A percentile compares a stretch with the other conserved stretches of the same genome.
phyloP scores from a whole-genome alignment of 2,329 filamentous ascomycete species.

The Clarireedia sp. region DNA sequence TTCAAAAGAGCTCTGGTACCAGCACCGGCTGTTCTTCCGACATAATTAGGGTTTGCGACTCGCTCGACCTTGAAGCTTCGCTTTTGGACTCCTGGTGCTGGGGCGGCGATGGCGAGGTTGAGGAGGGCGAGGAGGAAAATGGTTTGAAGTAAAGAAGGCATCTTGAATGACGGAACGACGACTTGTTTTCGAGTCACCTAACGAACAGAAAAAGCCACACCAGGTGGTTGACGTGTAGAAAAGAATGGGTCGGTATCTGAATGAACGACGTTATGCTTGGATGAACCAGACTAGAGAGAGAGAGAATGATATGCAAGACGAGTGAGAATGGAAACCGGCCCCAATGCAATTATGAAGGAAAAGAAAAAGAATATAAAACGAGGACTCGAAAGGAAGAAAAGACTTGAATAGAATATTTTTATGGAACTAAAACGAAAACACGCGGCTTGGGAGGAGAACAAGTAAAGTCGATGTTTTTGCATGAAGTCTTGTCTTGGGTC shows the following conservation, averaged over 20 bases:
- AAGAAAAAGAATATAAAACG: slow-evolving; percentile 17
- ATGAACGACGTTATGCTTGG: slow-evolving; percentile 15
- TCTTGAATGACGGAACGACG: slow-evolving; percentile 13
- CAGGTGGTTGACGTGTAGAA: slow-evolving; percentile 7
- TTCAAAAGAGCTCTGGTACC: slow-evolving; percentile 48
- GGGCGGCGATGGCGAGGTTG: slow-evolving; percentile 38
- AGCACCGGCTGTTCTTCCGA: slow-evolving; percentile 21
- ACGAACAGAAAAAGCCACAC: slow-evolving; percentile 2
- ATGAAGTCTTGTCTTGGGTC: slow-evolving; percentile 18
- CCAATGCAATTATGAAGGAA: slow-evolving; percentile 17
- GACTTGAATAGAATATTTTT: not conserved
- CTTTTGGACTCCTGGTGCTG: slow-evolving; percentile 35
- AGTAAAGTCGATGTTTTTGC: slow-evolving; percentile 16
- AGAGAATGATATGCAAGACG: not conserved
- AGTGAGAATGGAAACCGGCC: slow-evolving; percentile 18
- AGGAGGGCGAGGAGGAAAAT: slow-evolving; percentile 40
- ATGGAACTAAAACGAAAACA: slow-evolving; percentile 16
- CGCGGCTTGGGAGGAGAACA: slow-evolving; percentile 16
- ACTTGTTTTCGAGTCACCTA: no score
- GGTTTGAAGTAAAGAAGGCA: slow-evolving; percentile 28
- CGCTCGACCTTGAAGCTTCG: slow-evolving; percentile 29
- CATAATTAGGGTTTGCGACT: slow-evolving; percentile 38
- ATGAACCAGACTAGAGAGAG: slow-evolving; percentile 14
- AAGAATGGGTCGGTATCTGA: slow-evolving; percentile 11
- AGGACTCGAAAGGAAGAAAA: slow-evolving; percentile 15